Evolutionary conservation across 148 eudicot genomes (phyloP).

Genomic region (Cornus controversa): DNA sequence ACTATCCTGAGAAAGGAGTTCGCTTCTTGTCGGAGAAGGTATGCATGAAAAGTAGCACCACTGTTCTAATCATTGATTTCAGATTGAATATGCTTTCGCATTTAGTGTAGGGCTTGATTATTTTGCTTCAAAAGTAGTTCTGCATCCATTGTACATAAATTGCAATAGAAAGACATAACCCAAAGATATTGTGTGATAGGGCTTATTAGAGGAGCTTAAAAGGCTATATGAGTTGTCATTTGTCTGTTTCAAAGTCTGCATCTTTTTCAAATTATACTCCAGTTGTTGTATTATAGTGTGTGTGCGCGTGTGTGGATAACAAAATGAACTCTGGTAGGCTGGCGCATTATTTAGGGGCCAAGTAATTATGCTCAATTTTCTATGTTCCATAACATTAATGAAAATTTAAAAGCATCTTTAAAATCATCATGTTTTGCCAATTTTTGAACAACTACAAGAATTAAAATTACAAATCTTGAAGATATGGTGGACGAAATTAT

Average conservation of each 20-base stretch:
- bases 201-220: background rate
- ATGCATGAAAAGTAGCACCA: background rate
- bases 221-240: background rate
- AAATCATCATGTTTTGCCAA: background rate
- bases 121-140: background rate
- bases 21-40: conserved; percentile 97
- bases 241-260: background rate
- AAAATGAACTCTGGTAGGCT: background rate
- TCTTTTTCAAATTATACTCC: background rate
- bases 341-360: background rate
- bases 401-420: background rate
- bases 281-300: background rate
- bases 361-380: background rate
- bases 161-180: too few relatives aligned
- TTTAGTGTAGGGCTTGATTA: background rate
- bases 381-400: background rate
- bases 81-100: background rate
- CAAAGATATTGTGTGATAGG: background rate
- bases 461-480: background rate
- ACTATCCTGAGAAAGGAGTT: conserved; percentile 88
- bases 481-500: background rate
- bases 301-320: background rate
- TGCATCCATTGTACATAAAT: background rate
- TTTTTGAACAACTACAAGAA: background rate
- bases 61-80: background rate